Evolutionary conservation across 2,329 filamentous ascomycete genomes (phyloP), one percentile per base, ranked within the genome.

Genomic region (Aspergillus tanneri): DNA sequence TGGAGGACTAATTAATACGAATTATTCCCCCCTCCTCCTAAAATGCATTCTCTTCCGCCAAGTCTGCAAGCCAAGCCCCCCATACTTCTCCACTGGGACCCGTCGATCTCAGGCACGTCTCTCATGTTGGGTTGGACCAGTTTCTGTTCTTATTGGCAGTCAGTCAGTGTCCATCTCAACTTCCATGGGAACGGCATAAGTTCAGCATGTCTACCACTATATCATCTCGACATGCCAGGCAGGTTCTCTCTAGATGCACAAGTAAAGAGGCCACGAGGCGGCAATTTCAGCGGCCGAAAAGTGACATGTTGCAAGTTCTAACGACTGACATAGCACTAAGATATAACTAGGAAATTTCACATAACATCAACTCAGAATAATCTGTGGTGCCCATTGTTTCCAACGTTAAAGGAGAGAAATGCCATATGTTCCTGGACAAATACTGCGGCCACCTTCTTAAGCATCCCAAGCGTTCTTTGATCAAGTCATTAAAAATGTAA

Each of bases 401-500:
- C n/a, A n/a, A n/a, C n/a, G n/a, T n/a, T n/a, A n/a, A n/a, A n/a
- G n/a, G n/a, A n/a, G n/a, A n/a, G n/a, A n/a, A n/a, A n/a, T n/a
- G n/a, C n/a, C n/a, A n/a, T n/a, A n/a, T n/a, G 30, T 9, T 7
- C 14, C 30, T 1, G 16, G 8, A 18, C 19, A 34, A 14, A 34
- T 34, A 6, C 30, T 19, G 30, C 4, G 30, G 30, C 6, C 28
- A 14, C 16, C 30, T 2, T 34, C 30, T 34, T 10, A 18, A 9
- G 10, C 30, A 18, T 34, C 30, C 30, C 4, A 18, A 34, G 30
- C 3, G 3, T 34, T 18, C 30, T 18, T 9, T 19, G 14, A 34
- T 18, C 12, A 36, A 30, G 24, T 39, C 50, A 53, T 52, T 52
- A 52, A 35, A 42, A n/a, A 37, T 32, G 21, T 30, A 37, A 40